Conservation (phyloP, 441 rosid genomes). For the Eutrema salsugineum region DNA sequence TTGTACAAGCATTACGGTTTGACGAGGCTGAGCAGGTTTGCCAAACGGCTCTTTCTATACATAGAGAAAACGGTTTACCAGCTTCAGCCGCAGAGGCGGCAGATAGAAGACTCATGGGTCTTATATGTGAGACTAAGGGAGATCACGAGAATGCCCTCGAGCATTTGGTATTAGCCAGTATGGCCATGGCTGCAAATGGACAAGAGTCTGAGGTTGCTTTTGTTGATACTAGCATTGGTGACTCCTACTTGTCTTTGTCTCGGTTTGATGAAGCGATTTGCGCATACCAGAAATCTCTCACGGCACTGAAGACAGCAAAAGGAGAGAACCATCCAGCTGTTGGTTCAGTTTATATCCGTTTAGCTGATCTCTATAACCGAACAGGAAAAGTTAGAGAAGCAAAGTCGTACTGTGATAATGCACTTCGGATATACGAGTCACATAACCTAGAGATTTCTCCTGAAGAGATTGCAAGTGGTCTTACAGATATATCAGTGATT, state of each 20-base stretch:
- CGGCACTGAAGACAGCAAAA: conserved; percentile 52
- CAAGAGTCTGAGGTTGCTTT: conserved; percentile 70
- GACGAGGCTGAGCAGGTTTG: conserved; percentile 58
- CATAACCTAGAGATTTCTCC: conserved; percentile 50
- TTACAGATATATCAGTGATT: conserved; percentile 57
- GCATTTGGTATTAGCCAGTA: conserved; percentile 71
- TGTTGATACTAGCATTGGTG: conserved; percentile 71
- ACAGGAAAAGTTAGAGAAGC: conserved; percentile 67
- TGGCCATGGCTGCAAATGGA: conserved; percentile 64
- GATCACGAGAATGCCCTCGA: conserved; percentile 69
- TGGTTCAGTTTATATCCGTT: conserved; percentile 62
- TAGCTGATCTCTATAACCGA: conserved; percentile 62
- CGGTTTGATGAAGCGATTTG: conserved; percentile 62
- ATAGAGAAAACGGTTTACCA: conserved; percentile 46
- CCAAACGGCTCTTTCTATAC: conserved; percentile 56
- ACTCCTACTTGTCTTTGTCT: conserved; percentile 59
- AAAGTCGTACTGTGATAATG: conserved; percentile 62
- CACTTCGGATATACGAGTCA: conserved; percentile 59
- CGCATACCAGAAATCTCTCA: conserved; percentile 75
- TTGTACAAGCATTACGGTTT: conserved; percentile 63
- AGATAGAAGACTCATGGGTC: conserved; percentile 76
- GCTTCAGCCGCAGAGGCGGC: conserved; percentile 64
- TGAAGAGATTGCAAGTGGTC: conserved; percentile 69
- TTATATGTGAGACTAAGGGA: conserved; percentile 71
- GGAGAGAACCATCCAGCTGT: conserved; percentile 74